A percentile compares a stretch with the other conserved stretches of the same genome.
phyloP scores from a whole-genome alignment of 2,329 filamentous ascomycete species.

The Cephalotrichum gorgonifer region DNA sequence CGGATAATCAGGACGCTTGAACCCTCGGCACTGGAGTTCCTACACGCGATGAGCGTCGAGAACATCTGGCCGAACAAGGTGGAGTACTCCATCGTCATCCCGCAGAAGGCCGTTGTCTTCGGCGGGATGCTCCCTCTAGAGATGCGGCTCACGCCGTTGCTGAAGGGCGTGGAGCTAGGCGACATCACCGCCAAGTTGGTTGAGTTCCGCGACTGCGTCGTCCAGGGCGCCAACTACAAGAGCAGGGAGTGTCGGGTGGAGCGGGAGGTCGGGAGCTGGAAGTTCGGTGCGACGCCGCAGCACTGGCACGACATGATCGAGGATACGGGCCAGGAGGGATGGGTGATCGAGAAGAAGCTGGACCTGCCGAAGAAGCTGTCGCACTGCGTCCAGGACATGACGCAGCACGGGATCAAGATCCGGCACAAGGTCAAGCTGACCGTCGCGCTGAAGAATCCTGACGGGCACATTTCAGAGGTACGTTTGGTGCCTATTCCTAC shows the following conservation, averaged over 20 bases:
- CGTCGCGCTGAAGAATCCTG: constrained; percentile 85
- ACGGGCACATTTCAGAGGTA: constrained; percentile 82
- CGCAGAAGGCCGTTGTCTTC: constrained; percentile 89
- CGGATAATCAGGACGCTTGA: constrained; percentile 71
- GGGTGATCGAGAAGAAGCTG: constrained; percentile 48
- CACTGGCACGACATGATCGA: constrained; percentile 62
- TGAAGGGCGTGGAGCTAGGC: constrained; percentile 83
- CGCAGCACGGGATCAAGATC: constrained; percentile 81
- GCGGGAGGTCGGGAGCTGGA: constrained; percentile 53
- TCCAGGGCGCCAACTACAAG: constrained; percentile 33
- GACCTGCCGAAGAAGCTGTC: constrained; percentile 73
- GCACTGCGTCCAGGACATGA: constrained; percentile 80
- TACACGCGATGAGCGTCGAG: constrained; percentile 89
- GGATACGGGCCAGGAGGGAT: constrained; percentile 57
- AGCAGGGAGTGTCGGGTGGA: constrained; percentile 51
- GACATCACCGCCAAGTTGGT: constrained; percentile 70
- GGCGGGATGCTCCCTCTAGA: constrained; percentile 78
- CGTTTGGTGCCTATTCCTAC: no score
- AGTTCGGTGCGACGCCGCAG: constrained; percentile 42
- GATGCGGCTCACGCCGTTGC: constrained; percentile 75
- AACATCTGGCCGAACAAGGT: constrained; percentile 98
- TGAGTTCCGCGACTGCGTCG: constrained; percentile 62
- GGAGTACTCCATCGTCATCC: constrained; percentile 87
- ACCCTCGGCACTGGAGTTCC: constrained; percentile 63
- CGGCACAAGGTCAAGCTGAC: constrained; percentile 88